Conservation (phyloP, 2,329 filamentous ascomycete genomes). For the Ceratocystis destructans region DNA sequence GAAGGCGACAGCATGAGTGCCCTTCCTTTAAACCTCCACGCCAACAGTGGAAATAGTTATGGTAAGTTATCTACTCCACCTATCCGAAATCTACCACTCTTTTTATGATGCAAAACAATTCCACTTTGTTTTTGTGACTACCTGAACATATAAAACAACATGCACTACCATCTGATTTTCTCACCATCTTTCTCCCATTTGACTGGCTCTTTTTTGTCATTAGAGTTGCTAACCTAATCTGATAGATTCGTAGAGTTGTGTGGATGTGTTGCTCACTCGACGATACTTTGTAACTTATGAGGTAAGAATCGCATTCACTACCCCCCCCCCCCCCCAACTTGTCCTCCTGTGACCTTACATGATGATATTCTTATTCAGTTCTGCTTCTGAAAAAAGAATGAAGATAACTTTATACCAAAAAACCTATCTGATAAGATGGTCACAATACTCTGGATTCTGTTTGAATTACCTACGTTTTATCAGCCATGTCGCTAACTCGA, state of each 20-base stretch:
- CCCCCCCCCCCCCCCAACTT: neutral
- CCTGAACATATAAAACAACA: slow-evolving; percentile 41
- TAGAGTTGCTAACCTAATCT: neutral
- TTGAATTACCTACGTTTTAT: neutral
- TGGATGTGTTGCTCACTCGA: neutral
- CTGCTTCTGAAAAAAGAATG: slow-evolving; percentile 57
- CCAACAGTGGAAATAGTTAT: neutral
- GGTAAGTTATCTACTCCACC: neutral
- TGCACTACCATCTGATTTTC: slow-evolving; percentile 63
- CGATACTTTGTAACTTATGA: neutral
- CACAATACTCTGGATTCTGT: neutral
- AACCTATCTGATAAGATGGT: neutral
- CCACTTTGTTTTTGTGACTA: slow-evolving; percentile 20
- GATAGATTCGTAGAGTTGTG: neutral
- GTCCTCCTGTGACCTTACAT: slow-evolving; percentile 28
- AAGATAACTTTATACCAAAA: slow-evolving; percentile 50
- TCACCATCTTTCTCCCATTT: neutral
- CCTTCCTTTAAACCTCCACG: neutral
- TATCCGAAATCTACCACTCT: neutral
- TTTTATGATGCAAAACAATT: slow-evolving; percentile 19
- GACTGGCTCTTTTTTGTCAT: neutral
- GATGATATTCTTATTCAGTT: slow-evolving; percentile 58
- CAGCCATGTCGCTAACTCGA: neutral
- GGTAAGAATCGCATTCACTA: neutral
- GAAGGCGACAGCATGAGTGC: neutral